Evolutionary conservation across 345 rosid species (phyloP).

Genomic region (Bruguiera parviflora): DNA sequence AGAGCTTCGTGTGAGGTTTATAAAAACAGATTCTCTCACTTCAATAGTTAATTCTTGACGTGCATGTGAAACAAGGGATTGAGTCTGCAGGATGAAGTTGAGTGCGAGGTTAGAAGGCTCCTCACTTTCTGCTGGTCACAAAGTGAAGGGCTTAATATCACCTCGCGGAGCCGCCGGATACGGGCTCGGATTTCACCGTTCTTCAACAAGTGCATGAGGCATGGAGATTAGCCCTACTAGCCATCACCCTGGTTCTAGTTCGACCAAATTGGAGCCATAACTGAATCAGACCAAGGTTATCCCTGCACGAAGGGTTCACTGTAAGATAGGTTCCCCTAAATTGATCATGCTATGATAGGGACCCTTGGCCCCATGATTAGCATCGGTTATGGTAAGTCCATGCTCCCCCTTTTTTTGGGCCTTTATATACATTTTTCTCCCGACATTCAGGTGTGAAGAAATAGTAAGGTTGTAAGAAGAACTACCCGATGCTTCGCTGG

Average conservation of each 20-base stretch:
- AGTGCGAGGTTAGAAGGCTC: conserved; percentile 44
- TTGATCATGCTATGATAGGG: conserved; percentile 40
- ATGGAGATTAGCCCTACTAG: not conserved
- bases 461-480: no score
- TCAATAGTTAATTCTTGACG: not conserved
- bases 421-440: no score
- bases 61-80: conserved; percentile 68
- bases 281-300: no score
- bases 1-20: no score
- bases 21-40: no score
- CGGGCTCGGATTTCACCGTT: conserved; percentile 72
- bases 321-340: conserved; percentile 50
- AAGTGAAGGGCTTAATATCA: conserved; percentile 50
- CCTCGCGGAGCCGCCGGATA: conserved; percentile 53
- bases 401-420: not conserved
- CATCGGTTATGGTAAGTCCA: conserved; percentile 54
- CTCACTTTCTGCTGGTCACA: conserved; percentile 51
- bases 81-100: conserved; percentile 42
- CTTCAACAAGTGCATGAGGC: conserved; percentile 73
- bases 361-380: conserved; percentile 61
- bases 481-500: no score
- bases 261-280: no score
- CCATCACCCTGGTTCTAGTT: no score
- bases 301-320: conserved; percentile 64
- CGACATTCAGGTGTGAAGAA: no score